phyloP scores from a whole-genome alignment of 345 rosid species.

The Aquilaria sinensis region DNA sequence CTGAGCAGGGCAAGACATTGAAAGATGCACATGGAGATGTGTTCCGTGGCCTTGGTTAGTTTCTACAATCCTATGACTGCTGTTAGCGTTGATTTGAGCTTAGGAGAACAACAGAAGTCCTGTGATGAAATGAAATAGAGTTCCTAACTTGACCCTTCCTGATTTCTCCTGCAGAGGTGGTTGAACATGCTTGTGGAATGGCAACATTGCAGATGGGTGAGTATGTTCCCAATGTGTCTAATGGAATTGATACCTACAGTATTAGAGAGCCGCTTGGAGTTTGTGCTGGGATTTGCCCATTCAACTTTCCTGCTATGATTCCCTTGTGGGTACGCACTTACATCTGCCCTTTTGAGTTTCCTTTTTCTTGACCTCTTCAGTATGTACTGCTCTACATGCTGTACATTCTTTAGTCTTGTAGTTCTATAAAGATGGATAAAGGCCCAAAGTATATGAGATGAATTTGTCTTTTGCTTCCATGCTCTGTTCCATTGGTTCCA shows the following conservation, averaged over 20 bases:
- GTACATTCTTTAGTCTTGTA: too few relatives aligned
- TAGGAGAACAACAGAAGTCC: not conserved
- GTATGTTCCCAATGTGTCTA: conserved; percentile 81
- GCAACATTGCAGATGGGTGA: conserved; percentile 95
- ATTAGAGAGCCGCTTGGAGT: conserved; percentile 93
- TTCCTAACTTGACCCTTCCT: not conserved
- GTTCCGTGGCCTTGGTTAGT: conserved; percentile 88
- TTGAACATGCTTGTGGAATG: conserved; percentile 99
- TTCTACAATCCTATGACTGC: not conserved
- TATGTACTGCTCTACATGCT: not conserved
- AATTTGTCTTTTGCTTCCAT: too few relatives aligned
- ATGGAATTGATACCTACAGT: conserved; percentile 92
- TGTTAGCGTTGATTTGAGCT: conserved; percentile 8
- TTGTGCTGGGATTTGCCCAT: conserved; percentile 98
- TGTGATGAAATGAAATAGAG: not conserved
- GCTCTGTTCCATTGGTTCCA: not conserved
- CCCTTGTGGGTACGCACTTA: conserved; percentile 77
- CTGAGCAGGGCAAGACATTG: conserved; percentile 95
- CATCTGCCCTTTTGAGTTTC: not conserved
- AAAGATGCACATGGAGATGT: conserved; percentile 99
- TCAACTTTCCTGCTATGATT: conserved; percentile 99
- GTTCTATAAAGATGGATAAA: too few relatives aligned
- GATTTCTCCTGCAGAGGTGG: conserved; percentile 61
- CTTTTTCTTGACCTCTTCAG: not conserved
- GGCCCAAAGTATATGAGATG: too few relatives aligned